Percentiles rank a stretch among this genome's conserved stretches.
Evolutionary conservation across 768 basidiomycete genomes (phyloP).

Genomic region (Plicaturopsis crispa): DNA sequence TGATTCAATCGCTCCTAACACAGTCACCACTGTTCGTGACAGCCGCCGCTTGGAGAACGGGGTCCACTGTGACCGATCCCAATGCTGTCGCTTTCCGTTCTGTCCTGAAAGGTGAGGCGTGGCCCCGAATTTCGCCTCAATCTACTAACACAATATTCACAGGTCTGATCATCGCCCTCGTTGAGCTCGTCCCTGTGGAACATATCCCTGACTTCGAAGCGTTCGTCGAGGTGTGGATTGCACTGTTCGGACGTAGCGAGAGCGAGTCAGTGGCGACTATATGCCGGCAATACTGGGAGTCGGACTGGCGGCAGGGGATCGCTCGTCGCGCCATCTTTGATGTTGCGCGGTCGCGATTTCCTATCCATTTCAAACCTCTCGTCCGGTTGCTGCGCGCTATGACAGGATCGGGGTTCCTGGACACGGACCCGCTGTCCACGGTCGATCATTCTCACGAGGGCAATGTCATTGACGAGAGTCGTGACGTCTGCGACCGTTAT

Average conservation of each 20-base stretch:
- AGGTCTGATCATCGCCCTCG: slow-evolving; percentile 73
- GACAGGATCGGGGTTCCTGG: slow-evolving; percentile 69
- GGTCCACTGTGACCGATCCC: slow-evolving; percentile 62
- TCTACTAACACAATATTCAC: slow-evolving; percentile 5
- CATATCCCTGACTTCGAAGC: slow-evolving; percentile 67
- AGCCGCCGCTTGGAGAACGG: slow-evolving; percentile 58
- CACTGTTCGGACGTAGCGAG: slow-evolving; percentile 71
- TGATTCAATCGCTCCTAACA: slow-evolving; percentile 53
- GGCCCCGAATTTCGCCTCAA: neutral
- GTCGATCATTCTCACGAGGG: slow-evolving; percentile 36
- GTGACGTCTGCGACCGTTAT: slow-evolving; percentile 53
- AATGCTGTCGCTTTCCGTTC: slow-evolving; percentile 78
- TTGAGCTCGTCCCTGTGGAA: slow-evolving; percentile 71
- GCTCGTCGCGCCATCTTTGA: slow-evolving; percentile 78
- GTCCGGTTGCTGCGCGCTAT: slow-evolving; percentile 69
- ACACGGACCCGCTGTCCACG: slow-evolving; percentile 60
- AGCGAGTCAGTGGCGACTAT: slow-evolving; percentile 55
- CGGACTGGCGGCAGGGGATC: slow-evolving; percentile 60
- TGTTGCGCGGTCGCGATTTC: slow-evolving; percentile 76
- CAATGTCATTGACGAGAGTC: slow-evolving; percentile 34
- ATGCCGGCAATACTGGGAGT: slow-evolving; percentile 77
- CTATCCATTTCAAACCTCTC: slow-evolving; percentile 66
- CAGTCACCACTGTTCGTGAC: slow-evolving; percentile 73
- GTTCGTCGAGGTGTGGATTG: slow-evolving; percentile 71
- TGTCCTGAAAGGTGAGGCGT: slow-evolving; percentile 67